Conservation (phyloP, 225 moss, liverwort and hornwort species). For the Rhytidiadelphus loreus region DNA sequence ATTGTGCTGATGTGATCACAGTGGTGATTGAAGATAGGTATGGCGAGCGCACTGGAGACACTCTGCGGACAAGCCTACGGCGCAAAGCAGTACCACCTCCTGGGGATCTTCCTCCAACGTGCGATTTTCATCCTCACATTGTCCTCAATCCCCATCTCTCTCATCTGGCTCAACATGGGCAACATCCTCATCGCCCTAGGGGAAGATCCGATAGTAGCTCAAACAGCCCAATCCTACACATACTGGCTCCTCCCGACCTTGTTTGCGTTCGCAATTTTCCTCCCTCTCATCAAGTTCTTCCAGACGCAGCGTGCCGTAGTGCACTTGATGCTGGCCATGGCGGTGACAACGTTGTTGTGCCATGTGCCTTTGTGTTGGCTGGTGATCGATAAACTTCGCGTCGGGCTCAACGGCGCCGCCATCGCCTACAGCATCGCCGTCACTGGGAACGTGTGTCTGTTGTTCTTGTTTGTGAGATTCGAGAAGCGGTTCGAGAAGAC, state of each 20-base stretch:
- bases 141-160: neutral
- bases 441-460: neutral
- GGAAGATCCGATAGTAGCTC: slow-evolving; percentile 1
- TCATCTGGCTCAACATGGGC: slow-evolving; percentile 21
- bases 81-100: slow-evolving; percentile 29
- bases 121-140: slow-evolving; percentile 5
- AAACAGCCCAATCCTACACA: neutral
- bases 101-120: slow-evolving; percentile 33
- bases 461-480: neutral
- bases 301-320: slow-evolving; percentile 30
- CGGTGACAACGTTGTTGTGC: neutral
- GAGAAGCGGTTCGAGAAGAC: slow-evolving; percentile 14
- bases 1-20: neutral
- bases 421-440: neutral
- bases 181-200: slow-evolving; percentile 12
- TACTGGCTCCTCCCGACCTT: neutral
- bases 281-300: slow-evolving; percentile 30
- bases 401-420: slow-evolving; percentile 18
- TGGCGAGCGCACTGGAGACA: slow-evolving; percentile 37
- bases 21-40: slow-evolving; percentile 9
- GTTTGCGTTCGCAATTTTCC: neutral
- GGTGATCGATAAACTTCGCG: neutral
- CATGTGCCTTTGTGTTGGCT: slow-evolving; percentile 35
- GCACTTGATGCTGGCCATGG: neutral
- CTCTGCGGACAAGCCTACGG: slow-evolving; percentile 50